These are phyloP conservation scores for Ophiostoma quercus DNA, from an alignment of 2,329 filamentous ascomycete genomes.

Conservation along the genomic window DNA sequence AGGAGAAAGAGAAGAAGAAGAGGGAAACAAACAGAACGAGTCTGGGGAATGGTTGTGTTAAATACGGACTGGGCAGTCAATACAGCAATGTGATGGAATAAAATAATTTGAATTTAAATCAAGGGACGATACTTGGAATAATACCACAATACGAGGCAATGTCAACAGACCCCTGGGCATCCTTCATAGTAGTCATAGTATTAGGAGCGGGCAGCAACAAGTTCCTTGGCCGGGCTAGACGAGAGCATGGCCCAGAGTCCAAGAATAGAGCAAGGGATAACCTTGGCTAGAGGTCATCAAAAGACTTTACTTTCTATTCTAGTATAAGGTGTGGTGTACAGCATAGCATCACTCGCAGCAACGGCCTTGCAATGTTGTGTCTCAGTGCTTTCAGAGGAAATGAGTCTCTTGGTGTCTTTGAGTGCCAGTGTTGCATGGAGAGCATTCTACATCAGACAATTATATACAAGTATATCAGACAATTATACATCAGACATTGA, in stretches of 20 bases:
- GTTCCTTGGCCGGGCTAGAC: background rate
- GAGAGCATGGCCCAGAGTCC: background rate
- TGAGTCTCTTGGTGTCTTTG: background rate
- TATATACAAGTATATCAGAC: no score
- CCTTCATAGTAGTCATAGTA: background rate
- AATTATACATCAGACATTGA: background rate
- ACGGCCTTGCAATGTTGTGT: conserved; percentile 3
- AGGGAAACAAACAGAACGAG: background rate
- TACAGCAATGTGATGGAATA: background rate
- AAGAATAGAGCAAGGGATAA: background rate
- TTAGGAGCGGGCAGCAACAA: background rate
- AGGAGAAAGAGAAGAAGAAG: background rate
- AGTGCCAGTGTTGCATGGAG: background rate
- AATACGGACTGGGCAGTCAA: background rate
- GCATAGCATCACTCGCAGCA: background rate
- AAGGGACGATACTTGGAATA: background rate
- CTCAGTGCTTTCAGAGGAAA: background rate
- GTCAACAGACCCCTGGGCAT: conserved; percentile 9
- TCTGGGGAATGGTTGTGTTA: conserved; percentile 1
- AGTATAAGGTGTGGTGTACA: background rate
- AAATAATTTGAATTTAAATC: background rate
- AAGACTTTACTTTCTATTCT: background rate
- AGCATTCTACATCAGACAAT: background rate
- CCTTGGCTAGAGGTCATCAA: background rate
- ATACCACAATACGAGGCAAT: background rate